phyloP scores from a whole-genome alignment of 768 basidiomycete genomes.

The Hortiboletus campestris region DNA sequence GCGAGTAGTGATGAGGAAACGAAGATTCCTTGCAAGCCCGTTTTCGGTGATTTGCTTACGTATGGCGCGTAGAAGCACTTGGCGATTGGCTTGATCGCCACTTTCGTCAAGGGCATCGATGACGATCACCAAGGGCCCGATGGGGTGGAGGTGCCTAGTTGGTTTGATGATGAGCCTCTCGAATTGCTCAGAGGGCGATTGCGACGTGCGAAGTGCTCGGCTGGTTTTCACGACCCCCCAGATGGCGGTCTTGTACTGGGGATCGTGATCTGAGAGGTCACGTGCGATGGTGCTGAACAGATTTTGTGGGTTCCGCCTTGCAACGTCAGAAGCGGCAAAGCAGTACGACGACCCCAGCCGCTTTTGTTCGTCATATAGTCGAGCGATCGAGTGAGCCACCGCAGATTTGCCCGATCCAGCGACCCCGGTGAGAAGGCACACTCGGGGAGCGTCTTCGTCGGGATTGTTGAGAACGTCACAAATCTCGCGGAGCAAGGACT shows the following conservation, averaged over 20 bases:
- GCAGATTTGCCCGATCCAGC: no score
- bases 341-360: slow-evolving; percentile 16
- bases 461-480: neutral
- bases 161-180: slow-evolving; percentile 22
- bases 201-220: neutral
- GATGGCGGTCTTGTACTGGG: no score
- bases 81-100: slow-evolving; percentile 5
- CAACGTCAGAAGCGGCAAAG: slow-evolving; percentile 5
- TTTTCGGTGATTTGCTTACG: neutral
- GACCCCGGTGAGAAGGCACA: no score
- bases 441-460: neutral
- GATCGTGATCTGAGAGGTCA: no score
- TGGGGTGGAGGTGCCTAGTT: slow-evolving; percentile 3
- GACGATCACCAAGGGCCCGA: slow-evolving; percentile 29
- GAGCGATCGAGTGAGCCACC: no score
- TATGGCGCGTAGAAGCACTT: slow-evolving; percentile 14
- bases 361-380: no score
- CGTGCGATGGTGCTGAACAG: slow-evolving; percentile 20
- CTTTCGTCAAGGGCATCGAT: slow-evolving; percentile 30
- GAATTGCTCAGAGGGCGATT: slow-evolving; percentile 14
- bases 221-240: no score
- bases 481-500: neutral
- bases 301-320: slow-evolving; percentile 7
- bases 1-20: slow-evolving; percentile 13
- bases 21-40: slow-evolving; percentile 5